These are phyloP conservation scores for Entamoeba moshkovskii DNA, from an alignment of 208 protist species.

Conservation along the genomic window DNA sequence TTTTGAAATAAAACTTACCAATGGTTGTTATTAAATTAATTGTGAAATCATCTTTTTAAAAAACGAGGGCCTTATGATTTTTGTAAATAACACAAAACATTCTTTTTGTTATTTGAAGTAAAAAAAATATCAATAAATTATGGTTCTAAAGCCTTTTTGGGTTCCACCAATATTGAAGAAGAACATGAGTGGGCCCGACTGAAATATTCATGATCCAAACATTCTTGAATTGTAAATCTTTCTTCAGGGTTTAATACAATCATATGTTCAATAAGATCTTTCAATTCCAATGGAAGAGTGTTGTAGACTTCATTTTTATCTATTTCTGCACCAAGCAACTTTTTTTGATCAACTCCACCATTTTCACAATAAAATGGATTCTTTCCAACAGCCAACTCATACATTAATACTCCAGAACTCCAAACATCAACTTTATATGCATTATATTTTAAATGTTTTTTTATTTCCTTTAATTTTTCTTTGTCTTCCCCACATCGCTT, in stretches of 20 bases:
- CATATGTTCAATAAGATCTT: background rate
- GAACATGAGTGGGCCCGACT: no score
- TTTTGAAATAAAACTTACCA: no score
- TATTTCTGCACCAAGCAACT: background rate
- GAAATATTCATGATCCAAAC: background rate
- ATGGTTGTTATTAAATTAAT: no score
- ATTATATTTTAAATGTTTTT: background rate
- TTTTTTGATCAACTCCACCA: background rate
- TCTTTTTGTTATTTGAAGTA: no score
- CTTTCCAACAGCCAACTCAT: background rate
- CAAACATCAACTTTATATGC: conserved; percentile 35
- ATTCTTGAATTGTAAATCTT: background rate
- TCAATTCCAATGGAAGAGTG: background rate
- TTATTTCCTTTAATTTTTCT: background rate
- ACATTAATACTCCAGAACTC: background rate
- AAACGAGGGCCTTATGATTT: no score
- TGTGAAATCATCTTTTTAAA: no score
- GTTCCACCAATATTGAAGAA: no score
- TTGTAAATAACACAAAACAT: no score
- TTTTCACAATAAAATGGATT: background rate
- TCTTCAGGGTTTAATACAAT: background rate
- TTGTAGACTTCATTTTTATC: background rate
- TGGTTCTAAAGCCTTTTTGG: no score
- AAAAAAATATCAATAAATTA: no score
- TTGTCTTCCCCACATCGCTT: background rate